A percentile compares a stretch with the other conserved stretches of the same genome.
Evolutionary conservation across 768 basidiomycete species (phyloP).

Genomic region (Podaxis sp.): DNA sequence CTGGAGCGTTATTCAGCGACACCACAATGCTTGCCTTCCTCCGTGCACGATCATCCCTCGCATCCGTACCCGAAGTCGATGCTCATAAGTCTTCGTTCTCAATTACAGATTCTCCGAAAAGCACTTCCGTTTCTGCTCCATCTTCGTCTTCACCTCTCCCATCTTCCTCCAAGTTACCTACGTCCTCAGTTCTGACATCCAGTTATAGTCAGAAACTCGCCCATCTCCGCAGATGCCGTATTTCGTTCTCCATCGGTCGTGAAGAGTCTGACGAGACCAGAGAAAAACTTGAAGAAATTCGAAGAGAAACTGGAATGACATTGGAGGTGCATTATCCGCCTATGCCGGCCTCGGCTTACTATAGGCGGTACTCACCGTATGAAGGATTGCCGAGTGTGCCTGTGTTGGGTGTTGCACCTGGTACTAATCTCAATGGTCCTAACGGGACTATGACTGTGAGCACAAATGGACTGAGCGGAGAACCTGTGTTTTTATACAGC

Average conservation of each 20-base stretch:
- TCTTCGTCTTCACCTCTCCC: neutral
- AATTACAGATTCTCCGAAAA: neutral
- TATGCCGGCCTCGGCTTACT: neutral
- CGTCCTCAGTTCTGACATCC: neutral
- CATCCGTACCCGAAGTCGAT: neutral
- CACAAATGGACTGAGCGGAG: neutral
- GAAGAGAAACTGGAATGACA: slow-evolving; percentile 1
- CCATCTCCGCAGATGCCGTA: neutral
- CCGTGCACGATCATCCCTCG: slow-evolving; percentile 6
- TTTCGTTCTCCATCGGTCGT: slow-evolving; percentile 5
- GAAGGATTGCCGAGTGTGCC: slow-evolving; percentile 10
- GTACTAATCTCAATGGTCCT: neutral
- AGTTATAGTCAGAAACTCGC: neutral
- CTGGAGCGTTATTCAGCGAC: slow-evolving; percentile 5
- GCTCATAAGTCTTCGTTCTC: neutral
- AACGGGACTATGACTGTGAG: neutral
- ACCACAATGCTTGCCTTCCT: slow-evolving; percentile 5
- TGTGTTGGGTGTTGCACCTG: slow-evolving; percentile 1
- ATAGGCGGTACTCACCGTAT: slow-evolving; percentile 8
- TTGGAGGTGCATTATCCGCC: slow-evolving; percentile 9
- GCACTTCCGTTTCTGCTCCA: neutral
- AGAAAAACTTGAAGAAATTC: neutral
- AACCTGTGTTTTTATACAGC: slow-evolving; percentile 11
- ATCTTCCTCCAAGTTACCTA: neutral
- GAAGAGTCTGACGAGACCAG: neutral